Evolutionary conservation across 2,329 filamentous ascomycete species (phyloP), one percentile per base, ranked within the genome.

Genomic region (Lomentospora prolificans): DNA sequence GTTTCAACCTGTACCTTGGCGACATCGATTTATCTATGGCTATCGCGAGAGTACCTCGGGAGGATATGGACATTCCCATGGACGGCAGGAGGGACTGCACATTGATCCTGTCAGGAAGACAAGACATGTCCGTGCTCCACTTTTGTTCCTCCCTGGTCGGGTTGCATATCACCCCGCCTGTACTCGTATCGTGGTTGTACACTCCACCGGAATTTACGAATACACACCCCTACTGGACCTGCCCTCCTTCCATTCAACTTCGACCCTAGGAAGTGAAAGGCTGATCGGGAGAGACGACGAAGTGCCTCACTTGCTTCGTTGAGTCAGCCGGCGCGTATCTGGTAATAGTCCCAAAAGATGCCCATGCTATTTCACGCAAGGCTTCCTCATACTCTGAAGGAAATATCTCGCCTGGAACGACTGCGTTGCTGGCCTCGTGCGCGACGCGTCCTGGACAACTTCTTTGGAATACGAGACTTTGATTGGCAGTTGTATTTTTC

Each of bases 111-210:
- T 48, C 44, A 48, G 44, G 22, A 48, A 41, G 7, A 17, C 36
- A 41, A n/a, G n/a, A 41, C 17, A 25, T 48, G 44, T 48, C 44
- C 44, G 44, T 48, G 44, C 44, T 48, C 44, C 44, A 48, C 44
- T 48, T 48, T 22, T 27, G 17, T 48, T 48, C 44, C 44, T 48
- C 44, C 44, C 44, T 48, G 44, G 44, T 48, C 44, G 44, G 22
- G 44, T 48, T 48, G 44, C 44, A 48, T 48, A 48, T 48, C 44
- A n/a, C 44, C 44, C 44, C 44, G 44, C 19, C n/a, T 48, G 44
- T 48, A 48, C 44, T 48, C 44, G 44, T 48, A 48, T 48, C 22
- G 44, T 19, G 44, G 44, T 48, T 48, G 44, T 48, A 48, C 44
- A 48, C 44, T 22, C 44, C 44, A 48, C 44, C 44, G 44, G 44